Percentiles rank a stretch among this genome's conserved stretches.
phyloP scores from a whole-genome alignment of 208 protist species.

The Leishmania tarentolae region DNA sequence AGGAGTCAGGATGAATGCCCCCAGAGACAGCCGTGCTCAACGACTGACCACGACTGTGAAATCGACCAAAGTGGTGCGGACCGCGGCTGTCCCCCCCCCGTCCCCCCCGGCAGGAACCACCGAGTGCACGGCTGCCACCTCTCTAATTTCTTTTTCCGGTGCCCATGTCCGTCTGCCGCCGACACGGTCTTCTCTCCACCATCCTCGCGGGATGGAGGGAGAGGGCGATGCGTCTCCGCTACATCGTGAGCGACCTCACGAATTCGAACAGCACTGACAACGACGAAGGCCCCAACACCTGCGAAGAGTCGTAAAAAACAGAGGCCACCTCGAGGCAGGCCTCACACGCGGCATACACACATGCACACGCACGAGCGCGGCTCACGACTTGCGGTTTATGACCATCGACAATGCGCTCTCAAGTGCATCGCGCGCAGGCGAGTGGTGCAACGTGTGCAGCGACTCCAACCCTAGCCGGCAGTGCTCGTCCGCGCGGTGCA shows the following conservation, averaged over 20 bases:
- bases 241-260: neutral
- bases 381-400: constrained; percentile 53
- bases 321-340: neutral
- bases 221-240: neutral
- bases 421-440: constrained; percentile 61
- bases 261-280: neutral
- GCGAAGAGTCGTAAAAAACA: neutral
- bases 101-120: no score
- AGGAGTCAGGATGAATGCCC: neutral
- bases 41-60: neutral
- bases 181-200: neutral
- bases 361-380: neutral
- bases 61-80: neutral
- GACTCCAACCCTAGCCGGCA: constrained; percentile 54
- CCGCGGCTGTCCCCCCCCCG: neutral
- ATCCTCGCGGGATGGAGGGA: neutral
- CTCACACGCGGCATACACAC: neutral
- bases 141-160: neutral
- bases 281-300: neutral
- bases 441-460: constrained; percentile 53
- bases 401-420: constrained; percentile 61
- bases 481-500: constrained; percentile 68
- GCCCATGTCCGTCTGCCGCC: neutral
- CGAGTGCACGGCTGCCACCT: neutral
- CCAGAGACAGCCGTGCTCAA: neutral